Evolutionary conservation across 164 flowering plant species (phyloP), one percentile per base, ranked within the genome.

Genomic region (Aristolochia contorta): DNA sequence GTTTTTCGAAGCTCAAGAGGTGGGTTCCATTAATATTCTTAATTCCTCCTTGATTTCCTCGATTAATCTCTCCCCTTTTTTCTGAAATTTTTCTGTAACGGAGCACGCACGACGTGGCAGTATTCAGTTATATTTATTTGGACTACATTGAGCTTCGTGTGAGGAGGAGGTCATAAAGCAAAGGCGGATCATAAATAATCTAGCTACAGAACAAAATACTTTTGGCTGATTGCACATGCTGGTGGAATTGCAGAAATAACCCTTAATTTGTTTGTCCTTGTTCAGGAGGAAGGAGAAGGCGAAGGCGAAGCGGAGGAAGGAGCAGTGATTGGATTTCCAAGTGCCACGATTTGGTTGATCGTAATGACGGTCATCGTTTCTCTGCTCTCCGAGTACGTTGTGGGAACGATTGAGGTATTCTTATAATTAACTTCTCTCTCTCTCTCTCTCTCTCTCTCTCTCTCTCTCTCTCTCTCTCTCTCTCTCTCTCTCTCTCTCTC

Each of bases 351-450:
- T 54, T 93, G 97, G 95, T 61, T 88, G 27, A 77, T 72, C 2
- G 88, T 78, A 21, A 84, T 93, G 85, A 86, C 97, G 3, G 71
- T 64, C 12, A 21, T 86, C 22, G 80, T 85, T 3, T 88, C 99
- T 32, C 65, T 93, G 66, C 67, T 93, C 30, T 93, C 99, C 0
- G 95, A 90, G 54, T 90, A 66, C 57, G 89, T 90, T 2, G 98
- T 93, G 16, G 81, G 63, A 14, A 88, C 98, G 16, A 93, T 93
- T 32, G 92, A 93, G 96, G 98, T 86, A 74, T 59, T n/a, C n/a
- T n/a, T n/a, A n/a, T n/a, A n/a, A n/a, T n/a, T n/a, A n/a, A n/a
- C n/a, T n/a, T n/a, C 16, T 8, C n/a, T 2, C 16, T 27, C 23
- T 48, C 27, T 37, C 16, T 32, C 18, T 32, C 33, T 50, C 24